Base-by-base conservation (phyloP, 106 monocot genomes). In the Ottelia alismoides region DNA sequence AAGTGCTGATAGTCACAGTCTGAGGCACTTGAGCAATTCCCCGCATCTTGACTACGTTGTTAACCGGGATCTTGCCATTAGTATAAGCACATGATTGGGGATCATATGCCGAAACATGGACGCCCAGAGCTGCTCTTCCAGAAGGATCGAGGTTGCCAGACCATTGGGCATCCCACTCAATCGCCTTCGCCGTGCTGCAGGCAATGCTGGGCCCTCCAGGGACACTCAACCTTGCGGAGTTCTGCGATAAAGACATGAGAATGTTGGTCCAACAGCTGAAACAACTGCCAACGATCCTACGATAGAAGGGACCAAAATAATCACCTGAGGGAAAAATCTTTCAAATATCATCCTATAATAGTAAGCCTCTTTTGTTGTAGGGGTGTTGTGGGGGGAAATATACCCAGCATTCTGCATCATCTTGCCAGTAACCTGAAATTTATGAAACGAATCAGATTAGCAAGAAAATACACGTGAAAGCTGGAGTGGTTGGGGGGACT, bases 321-420 rank as follows among this genome's bases (percentile, higher is more conserved):
- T 59, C 49, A 87, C 87, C 81, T 82, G 87, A 20, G 87, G 75
- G 75, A 82, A 87, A 62, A 78, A 82, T 53, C 87, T 67, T 53
- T 87, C 87, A 3, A 87, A 87, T 18, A 82, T 76, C 64, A 73
- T 80, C 22, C 85, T 69, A 64, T 85, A 85, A 30, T 73, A 85
- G 62, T 85, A 85, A n/a, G 52, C 85, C 70, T 85, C 85, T 31
- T 85, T 76, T 30, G 76, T 73, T 24, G 80, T 61, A 1, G 85
- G 80, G 21, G 85, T 80, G 60, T 85, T 85, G 66, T 80, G 70
- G 20, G 85, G 85, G 59, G 76, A 85, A 12, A 80, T 76, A 12
- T 76, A 20, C 25, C 21, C 24, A 6, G 85, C 85, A 31, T 85
- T 85, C n/a, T 56, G 20, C 79, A 85, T 79, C 85, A 85, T 80